Conservation (phyloP, 2,329 filamentous ascomycete genomes). For the Lasiodiplodia hormozganensis region DNA sequence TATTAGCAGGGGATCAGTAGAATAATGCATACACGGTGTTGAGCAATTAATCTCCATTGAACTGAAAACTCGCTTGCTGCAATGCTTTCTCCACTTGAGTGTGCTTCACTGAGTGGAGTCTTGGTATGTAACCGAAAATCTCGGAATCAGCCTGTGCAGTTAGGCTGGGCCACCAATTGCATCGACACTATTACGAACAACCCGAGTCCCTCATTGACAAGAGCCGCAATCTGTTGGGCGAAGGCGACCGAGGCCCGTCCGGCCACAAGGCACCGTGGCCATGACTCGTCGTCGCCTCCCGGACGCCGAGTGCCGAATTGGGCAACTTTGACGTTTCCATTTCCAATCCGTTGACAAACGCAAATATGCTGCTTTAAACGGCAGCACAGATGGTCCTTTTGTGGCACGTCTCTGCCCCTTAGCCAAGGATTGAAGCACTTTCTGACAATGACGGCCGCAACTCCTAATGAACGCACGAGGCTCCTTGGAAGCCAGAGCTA, state of each 20-base stretch:
- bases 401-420: neutral
- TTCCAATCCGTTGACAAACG: no score
- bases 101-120: no score
- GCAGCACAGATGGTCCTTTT: neutral
- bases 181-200: no score
- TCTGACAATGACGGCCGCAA: neutral
- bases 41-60: neutral
- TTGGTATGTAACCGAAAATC: no score
- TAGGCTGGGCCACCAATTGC: no score
- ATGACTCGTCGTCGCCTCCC: neutral
- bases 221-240: neutral
- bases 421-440: neutral
- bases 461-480: neutral
- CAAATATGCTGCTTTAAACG: no score
- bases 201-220: no score
- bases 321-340: neutral
- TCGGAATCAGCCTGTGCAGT: no score
- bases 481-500: neutral
- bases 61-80: no score
- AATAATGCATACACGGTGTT: neutral
- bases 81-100: no score
- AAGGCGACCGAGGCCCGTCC: neutral
- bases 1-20: neutral
- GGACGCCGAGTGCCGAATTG: slow-evolving; percentile 1
- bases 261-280: neutral